Evolutionary conservation across 305 asterid species (phyloP).

Genomic region (Fraxinus nigra): DNA sequence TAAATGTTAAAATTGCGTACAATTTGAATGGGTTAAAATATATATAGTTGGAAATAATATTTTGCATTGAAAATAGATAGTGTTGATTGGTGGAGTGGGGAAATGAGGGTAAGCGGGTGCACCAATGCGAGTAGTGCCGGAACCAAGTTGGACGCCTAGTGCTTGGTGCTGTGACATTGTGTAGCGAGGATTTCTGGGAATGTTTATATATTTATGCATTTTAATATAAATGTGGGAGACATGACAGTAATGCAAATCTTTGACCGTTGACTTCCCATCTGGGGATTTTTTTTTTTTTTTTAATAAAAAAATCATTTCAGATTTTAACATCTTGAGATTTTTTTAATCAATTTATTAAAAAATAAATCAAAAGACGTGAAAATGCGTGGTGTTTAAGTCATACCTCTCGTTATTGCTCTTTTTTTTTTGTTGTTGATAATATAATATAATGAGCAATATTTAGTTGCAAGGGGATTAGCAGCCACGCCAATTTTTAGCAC

Average conservation of each 20-base stretch:
- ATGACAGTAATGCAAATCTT: constrained; percentile 52
- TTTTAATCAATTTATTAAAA: too few relatives aligned
- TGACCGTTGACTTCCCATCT: constrained; percentile 44
- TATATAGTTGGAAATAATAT: neutral
- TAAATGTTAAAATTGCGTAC: neutral
- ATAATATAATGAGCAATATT: neutral
- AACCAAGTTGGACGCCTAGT: constrained; percentile 47
- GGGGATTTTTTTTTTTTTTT: neutral
- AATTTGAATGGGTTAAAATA: neutral
- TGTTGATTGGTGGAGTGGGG: neutral
- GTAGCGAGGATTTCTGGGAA: constrained; percentile 35
- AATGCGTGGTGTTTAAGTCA: neutral
- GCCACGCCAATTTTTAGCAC: neutral
- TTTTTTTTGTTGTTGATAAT: too few relatives aligned
- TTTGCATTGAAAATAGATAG: neutral
- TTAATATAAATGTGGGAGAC: constrained; percentile 48
- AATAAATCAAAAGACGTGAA: neutral
- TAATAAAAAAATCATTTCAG: neutral
- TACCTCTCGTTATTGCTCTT: neutral
- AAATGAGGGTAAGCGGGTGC: constrained; percentile 26
- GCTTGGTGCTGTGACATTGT: constrained; percentile 38
- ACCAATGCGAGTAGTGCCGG: constrained; percentile 32
- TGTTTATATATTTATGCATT: constrained; percentile 19
- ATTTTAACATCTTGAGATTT: constrained; percentile 30
- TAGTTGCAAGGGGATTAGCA: neutral